These are phyloP conservation scores for Mycosarcoma maydis DNA, from an alignment of 1,284 basidiomycete species.

Conservation along the genomic window DNA sequence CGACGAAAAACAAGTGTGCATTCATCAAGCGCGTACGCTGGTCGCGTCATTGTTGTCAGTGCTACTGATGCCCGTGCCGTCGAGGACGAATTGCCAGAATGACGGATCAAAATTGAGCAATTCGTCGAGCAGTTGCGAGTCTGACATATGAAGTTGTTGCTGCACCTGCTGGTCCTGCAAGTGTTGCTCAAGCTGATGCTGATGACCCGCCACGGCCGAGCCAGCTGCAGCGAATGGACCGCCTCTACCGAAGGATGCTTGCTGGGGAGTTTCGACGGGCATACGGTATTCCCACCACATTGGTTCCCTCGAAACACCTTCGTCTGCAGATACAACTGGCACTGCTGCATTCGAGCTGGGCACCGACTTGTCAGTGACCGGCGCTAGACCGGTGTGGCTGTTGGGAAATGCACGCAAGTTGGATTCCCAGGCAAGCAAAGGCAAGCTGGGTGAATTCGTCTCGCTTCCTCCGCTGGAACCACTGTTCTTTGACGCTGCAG, in stretches of 20 bases:
- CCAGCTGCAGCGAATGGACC: background rate
- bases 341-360: background rate
- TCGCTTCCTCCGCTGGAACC: background rate
- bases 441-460: background rate
- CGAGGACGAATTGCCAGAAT: conserved; percentile 37
- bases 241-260: background rate
- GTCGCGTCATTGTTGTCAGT: background rate
- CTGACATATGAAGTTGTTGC: conserved; percentile 18
- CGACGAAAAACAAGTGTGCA: no score
- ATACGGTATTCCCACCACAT: conserved; percentile 32
- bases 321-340: background rate
- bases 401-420: background rate
- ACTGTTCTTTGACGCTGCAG: background rate
- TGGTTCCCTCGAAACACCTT: conserved; percentile 2
- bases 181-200: no score
- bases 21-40: background rate
- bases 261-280: background rate
- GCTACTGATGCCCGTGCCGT: conserved; percentile 4
- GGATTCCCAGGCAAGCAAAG: conserved; percentile 4
- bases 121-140: conserved; percentile 31
- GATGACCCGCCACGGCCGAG: background rate
- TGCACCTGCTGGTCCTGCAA: background rate
- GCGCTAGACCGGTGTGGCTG: background rate
- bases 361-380: background rate
- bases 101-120: conserved; percentile 35